A percentile compares a stretch with the other conserved stretches of the same genome.
Evolutionary conservation across 1,139 yeast species (phyloP).

Genomic region (Kurtzmaniella natalensis): DNA sequence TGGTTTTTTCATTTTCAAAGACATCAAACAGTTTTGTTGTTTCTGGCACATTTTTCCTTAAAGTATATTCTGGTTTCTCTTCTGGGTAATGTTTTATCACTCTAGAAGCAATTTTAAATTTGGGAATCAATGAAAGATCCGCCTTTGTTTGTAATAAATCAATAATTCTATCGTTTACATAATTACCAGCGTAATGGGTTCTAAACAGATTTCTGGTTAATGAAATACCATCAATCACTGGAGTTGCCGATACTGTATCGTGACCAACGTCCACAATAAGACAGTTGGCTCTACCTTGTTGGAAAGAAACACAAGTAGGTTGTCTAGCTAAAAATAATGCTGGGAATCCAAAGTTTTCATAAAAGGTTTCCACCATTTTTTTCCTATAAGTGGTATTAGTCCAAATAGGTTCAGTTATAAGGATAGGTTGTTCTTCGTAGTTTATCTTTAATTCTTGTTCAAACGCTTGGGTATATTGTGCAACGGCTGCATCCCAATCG

Average conservation of each 20-base stretch:
- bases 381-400: constrained; percentile 64
- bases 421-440: constrained; percentile 66
- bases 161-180: constrained; percentile 43
- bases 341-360: constrained; percentile 73
- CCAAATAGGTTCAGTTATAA: constrained; percentile 87
- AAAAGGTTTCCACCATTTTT: constrained; percentile 68
- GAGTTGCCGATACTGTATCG: constrained; percentile 77
- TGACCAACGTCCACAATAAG: constrained; percentile 92
- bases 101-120: constrained; percentile 32
- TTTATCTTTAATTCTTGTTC: constrained; percentile 44
- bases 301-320: constrained; percentile 89
- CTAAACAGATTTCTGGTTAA: constrained; percentile 67
- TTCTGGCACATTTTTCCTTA: constrained; percentile 24
- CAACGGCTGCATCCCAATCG: constrained; percentile 76
- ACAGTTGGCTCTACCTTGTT: constrained; percentile 91
- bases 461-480: constrained; percentile 58
- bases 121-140: constrained; percentile 20
- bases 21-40: constrained; percentile 39
- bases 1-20: constrained; percentile 28
- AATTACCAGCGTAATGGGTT: constrained; percentile 64
- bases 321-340: constrained; percentile 83
- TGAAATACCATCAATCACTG: constrained; percentile 91
- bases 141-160: constrained; percentile 21
- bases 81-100: constrained; percentile 31
- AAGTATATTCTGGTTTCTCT: constrained; percentile 26